Evolutionary conservation across 768 basidiomycete genomes (phyloP), one percentile per base, ranked within the genome.

Genomic region (Mrakia gelida): DNA sequence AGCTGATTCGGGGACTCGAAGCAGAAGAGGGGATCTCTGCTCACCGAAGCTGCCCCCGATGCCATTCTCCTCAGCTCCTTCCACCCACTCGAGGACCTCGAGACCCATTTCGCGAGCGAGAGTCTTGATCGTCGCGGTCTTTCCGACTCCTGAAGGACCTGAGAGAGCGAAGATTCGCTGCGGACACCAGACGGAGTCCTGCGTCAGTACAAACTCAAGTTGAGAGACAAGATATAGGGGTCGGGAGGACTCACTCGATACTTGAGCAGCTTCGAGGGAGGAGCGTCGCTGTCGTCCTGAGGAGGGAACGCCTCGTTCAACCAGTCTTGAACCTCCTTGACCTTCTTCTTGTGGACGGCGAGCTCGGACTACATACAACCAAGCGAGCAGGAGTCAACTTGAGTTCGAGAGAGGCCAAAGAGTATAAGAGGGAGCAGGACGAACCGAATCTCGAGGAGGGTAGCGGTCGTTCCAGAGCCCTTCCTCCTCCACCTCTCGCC

Each of bases 91-190:
- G 32, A 94, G 82, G 52, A 97, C 87, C 71, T 95, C 91, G 74
- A 92, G 89, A 2, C 87, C 89, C 81, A 95, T 84, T 81, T 95
- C 93, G 23, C 85, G 85, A 0, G 92, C 87, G 30, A 99, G 85
- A 2, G 94, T 88, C 38, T 89, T 88, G 3, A 98, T 80, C 0
- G 93, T 93, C 0, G 94, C 88, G 0, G 96, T 97, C 86, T 99
- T 99, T 0, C 90, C 96, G 0, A 90, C 89, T 1, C 96, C 96
- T 11, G 96, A 91, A 0, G 94, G 93, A 1, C 96, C 96, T 3
- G 92, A 92, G 16, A 99, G 85, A 0, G 89, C 89, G 10, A 98
- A 88, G 41, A 99, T 89, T 67, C 94, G 88, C 92, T 98, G 34
- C 21, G 43, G 26, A 49, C 5, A 32, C 49, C 0, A 45, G 11